Evolutionary conservation across 2,329 filamentous ascomycete species (phyloP), one percentile per base, ranked within the genome.

Genomic region (Sporothrix mexicana): DNA sequence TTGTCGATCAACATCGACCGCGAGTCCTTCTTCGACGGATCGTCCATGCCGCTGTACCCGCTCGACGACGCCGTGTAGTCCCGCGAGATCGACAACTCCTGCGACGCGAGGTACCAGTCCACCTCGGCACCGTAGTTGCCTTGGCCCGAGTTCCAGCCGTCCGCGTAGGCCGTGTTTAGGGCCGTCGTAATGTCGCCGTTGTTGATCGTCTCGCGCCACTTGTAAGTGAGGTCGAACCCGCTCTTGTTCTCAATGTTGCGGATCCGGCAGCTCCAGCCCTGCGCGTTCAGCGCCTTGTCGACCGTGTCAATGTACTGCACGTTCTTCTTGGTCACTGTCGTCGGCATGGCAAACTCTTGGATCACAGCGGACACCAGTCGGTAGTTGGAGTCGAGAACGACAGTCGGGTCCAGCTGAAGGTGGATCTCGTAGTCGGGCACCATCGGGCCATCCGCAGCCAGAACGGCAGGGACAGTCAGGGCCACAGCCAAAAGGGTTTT

Each of bases 151-250:
- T 81, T 78, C 73, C 81, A 82, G 49, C 80, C 81, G 36, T 82
- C 79, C 1, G 74, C 73, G 45, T 78, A 77, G 59, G 81, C 81
- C 17, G 73, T 76, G 30, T 73, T 78, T 30, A 81, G 77, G 41
- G 79, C 77, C 51, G 75, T 77, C 53, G 79, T 75, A 73, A 81
- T 79, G 45, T 80, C 74, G 51, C 75, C 77, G 51, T 74, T 74
- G 23, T 59, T 72, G 69, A 81, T 77, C 23, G 76, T 41, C 75
- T 81, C 81, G 17, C 81, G 79, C 76, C 80, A 81, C 77, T 83
- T 83, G 76, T 81, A 83, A 4, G 80, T 83, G n/a, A 82, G 75
- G 75, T 82, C 81, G 64, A 81, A 80, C 20, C 78, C 76, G 55
- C 73, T 70, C 51, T 80, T 76, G 67, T 76, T 77, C 74, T 82